Base-by-base conservation (phyloP, 2,329 filamentous ascomycete genomes). In the Pyricularia sp. region DNA sequence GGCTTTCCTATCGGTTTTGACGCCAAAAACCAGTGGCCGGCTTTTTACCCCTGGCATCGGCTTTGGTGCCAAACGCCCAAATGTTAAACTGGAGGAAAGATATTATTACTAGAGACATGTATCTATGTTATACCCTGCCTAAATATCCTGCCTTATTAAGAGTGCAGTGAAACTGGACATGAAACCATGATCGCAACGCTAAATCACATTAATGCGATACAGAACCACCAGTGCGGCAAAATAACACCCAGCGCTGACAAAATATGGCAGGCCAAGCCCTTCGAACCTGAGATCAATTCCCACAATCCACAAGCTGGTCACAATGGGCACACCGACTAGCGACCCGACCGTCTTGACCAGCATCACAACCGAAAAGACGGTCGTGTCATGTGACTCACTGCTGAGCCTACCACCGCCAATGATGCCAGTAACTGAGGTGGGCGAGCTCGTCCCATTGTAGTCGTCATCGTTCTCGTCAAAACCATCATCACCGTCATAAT, bases 291-390 rank as follows among this genome's bases (percentile, higher is more conserved):
- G 70, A 0, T 74, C 74, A 17, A 85, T 80, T 2, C 81, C 82
- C n/a, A 73, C 72, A 5, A 84, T 79, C 83, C 83, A 85, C 2
- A 83, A 68, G 1, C 76, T 70, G 3, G 82, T 81, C 81, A 84
- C 84, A 10, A 82, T 71, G 0, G 81, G 81, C 1, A 82, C 81
- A 0, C 83, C 83, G 0, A 84, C 69, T 11, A 85, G 75, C 7
- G 82, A 82, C 3, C 82, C 83, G 0, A 81, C 74, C 0, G 82
- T 83, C 74, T 83, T 82, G 1, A 83, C 77, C 72, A 85, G 76
- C 82, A 84, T 84, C 17, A 83, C 81, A n/a, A 84, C 79, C 2
- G 83, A 82, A 69, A 84, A 84, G 1, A 84, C 75, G 33, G 81
- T 81, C 4, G 76, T 77, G 31, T 82, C 79, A 0, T 77, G 72